Evolutionary conservation across 2,329 filamentous ascomycete species (phyloP).

Genomic region (Aspergillus pseudoviridinutans): DNA sequence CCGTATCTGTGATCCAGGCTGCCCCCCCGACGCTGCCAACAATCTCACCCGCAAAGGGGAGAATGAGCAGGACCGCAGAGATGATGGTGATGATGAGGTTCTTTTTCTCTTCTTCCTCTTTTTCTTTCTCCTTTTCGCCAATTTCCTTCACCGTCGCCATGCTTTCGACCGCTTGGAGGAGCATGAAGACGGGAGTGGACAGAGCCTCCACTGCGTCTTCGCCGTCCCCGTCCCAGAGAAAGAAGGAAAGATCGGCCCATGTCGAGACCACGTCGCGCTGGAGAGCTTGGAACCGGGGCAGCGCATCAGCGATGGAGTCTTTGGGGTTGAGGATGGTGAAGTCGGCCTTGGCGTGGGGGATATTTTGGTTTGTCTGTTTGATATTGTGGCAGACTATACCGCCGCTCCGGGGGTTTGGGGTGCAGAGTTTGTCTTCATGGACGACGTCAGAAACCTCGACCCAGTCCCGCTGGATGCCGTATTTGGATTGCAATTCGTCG

Average conservation of each 20-base stretch:
- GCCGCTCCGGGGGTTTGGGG: too few species aligned
- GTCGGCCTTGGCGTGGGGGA: background rate
- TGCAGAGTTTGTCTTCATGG: too few species aligned
- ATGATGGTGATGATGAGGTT: slow-evolving; percentile 13
- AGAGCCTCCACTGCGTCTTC: slow-evolving; percentile 3
- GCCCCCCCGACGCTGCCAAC: slow-evolving; percentile 1
- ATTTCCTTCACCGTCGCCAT: slow-evolving; percentile 11
- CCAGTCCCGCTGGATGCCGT: background rate
- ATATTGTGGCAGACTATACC: too few species aligned
- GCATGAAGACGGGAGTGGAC: slow-evolving; percentile 6
- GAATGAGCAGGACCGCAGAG: slow-evolving; percentile 7
- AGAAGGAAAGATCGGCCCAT: slow-evolving; percentile 1
- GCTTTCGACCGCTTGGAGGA: slow-evolving; percentile 4
- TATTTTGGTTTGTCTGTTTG: background rate
- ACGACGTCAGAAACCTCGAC: too few species aligned
- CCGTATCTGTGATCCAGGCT: slow-evolving; percentile 4
- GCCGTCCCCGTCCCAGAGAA: background rate
- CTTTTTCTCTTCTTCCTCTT: slow-evolving; percentile 3
- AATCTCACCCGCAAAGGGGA: slow-evolving; percentile 9
- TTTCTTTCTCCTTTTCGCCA: slow-evolving; percentile 7
- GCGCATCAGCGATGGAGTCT: background rate
- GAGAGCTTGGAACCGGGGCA: background rate
- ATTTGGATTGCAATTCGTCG: background rate
- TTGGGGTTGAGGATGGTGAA: slow-evolving; percentile 2
- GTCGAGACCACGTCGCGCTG: background rate